These are phyloP conservation scores for Curvularia sp. DNA, from an alignment of 2,329 filamentous ascomycete genomes.

Conservation along the genomic window DNA sequence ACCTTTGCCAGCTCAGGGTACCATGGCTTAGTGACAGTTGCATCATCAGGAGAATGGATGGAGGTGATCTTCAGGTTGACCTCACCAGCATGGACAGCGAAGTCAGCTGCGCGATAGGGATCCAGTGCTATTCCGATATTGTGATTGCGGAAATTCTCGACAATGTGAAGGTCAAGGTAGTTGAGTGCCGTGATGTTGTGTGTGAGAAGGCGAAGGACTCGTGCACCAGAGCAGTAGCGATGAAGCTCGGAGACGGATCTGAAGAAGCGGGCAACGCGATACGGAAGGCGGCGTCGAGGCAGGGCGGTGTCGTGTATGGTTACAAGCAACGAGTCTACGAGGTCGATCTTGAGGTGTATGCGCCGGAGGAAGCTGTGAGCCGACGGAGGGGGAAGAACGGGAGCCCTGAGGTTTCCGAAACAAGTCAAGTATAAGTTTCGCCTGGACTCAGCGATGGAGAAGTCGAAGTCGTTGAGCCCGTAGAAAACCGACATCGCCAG, in stretches of 20 bases:
- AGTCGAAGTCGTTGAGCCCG: constrained; percentile 13
- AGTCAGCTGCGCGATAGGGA: constrained; percentile 10
- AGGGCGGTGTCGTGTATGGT: no score
- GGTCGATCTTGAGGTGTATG: constrained; percentile 12
- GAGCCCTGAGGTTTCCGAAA: not conserved
- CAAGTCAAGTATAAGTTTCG: no score
- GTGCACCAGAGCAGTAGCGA: constrained; percentile 19
- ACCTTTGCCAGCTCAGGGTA: not conserved
- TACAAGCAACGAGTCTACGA: constrained; percentile 22
- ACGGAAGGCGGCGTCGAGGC: no score
- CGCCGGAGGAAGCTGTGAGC: constrained; percentile 8
- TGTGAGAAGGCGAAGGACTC: constrained; percentile 19
- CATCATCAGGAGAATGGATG: not conserved
- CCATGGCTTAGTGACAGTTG: no score
- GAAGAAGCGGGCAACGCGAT: constrained; percentile 1
- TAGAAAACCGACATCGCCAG: constrained; percentile 23
- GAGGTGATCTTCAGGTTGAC: constrained; percentile 10
- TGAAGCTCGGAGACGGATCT: constrained; percentile 13
- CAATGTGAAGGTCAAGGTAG: constrained; percentile 19
- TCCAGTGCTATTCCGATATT: constrained; percentile 2
- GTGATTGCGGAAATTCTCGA: constrained; percentile 5
- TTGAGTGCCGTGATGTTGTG: constrained; percentile 6
- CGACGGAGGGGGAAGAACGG: constrained; percentile 5
- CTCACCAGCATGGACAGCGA: constrained; percentile 17
- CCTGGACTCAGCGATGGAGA: not conserved